Evolutionary conservation across 2,329 filamentous ascomycete species (phyloP).

Genomic region (Claviceps arundinis): DNA sequence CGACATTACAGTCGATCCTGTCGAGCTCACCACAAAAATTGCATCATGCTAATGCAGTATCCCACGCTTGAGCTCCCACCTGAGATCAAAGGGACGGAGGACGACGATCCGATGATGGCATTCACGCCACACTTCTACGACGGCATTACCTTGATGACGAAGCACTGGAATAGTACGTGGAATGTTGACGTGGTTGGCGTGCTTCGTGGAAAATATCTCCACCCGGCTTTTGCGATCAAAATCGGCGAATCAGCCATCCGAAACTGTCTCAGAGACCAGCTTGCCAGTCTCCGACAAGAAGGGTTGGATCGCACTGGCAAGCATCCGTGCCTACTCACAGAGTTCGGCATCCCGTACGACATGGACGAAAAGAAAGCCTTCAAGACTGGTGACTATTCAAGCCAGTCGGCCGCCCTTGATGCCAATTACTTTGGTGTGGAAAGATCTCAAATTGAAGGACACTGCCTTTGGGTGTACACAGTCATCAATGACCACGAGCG

Average conservation of each 20-base stretch:
- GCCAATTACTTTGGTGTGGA: slow-evolving; percentile 92
- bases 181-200: slow-evolving; percentile 94
- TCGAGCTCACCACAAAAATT: slow-evolving; percentile 60
- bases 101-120: slow-evolving; percentile 81
- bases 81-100: slow-evolving; percentile 68
- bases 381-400: slow-evolving; percentile 87
- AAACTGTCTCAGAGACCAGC: slow-evolving; percentile 82
- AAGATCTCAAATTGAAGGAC: slow-evolving; percentile 69
- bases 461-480: slow-evolving; percentile 81
- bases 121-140: slow-evolving; percentile 97
- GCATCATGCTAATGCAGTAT: slow-evolving; percentile 82
- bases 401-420: slow-evolving; percentile 83
- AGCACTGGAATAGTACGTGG: slow-evolving; percentile 97
- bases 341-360: slow-evolving; percentile 96
- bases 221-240: slow-evolving; percentile 83
- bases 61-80: slow-evolving; percentile 88
- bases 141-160: slow-evolving; percentile 89
- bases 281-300: slow-evolving; percentile 71
- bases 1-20: slow-evolving; percentile 63
- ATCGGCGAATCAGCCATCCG: slow-evolving; percentile 87
- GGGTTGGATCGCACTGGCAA: slow-evolving; percentile 79
- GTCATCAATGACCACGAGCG: slow-evolving; percentile 72
- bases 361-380: slow-evolving; percentile 97
- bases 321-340: slow-evolving; percentile 80
- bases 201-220: slow-evolving; percentile 74